Base-by-base conservation (phyloP, 2,329 filamentous ascomycete genomes). In the Dothidotthia symphoricarpi region DNA sequence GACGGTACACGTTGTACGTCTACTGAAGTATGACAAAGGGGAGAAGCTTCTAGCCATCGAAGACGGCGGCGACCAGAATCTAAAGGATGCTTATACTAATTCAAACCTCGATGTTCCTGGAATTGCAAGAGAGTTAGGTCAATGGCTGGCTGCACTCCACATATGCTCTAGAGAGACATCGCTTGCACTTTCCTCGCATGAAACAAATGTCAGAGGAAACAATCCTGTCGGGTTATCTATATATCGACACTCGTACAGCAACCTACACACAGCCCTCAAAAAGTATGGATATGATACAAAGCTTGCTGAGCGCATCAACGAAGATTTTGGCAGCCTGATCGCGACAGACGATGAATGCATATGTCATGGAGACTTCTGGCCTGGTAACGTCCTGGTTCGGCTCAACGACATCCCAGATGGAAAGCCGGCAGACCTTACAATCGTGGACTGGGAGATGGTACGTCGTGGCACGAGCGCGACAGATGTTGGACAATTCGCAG, bases 341-440 rank as follows among this genome's bases (percentile, higher is more conserved):
- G 35, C 31, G 6, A 48, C 30, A 2, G 65, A 68, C 10, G 45
- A 63, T 25, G 64, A 59, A 27, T 62, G 57, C 25, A 30, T 68
- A 0, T 68, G 64, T 24, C 64, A 68, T 31, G 67, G 66, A 15
- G 64, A 69, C 32, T 68, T 68, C 37, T 68, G 66, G 66, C 61
- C 66, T 1, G 64, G 63, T 0, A 69, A 69, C 19, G 49, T 69
- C 1, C 44, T 68, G 6, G 49, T 68, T 5, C 45, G 39, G 12
- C 13, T 27, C 16, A 31, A 39, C 7, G 28, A 14, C 11, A 16
- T 34, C 8, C 4, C 3, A 1, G 1, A 25, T 5, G 15, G 25
- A 3, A 25, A 32, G 8, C 4, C 43, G 0, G 17, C 36, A 3
- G 34, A 45, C 3, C 31, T 68, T 4, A 68, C 59, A 1, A 31